Base-by-base conservation (phyloP, 2,329 filamentous ascomycete genomes). In the Exophiala oligosperma region DNA sequence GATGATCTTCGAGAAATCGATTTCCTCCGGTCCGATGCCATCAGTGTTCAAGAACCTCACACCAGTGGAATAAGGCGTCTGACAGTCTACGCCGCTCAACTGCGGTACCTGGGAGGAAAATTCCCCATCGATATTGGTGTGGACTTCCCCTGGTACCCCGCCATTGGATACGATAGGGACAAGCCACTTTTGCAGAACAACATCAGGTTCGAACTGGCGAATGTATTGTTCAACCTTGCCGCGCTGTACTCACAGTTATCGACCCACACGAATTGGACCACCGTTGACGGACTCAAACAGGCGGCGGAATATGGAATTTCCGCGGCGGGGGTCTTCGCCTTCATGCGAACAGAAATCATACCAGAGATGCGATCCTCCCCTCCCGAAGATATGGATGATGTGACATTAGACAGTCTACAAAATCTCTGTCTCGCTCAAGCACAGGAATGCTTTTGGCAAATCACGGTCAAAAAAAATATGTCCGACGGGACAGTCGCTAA, bases 401-500 rank as follows among this genome's bases (percentile, higher is more conserved):
- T 90, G 69, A 97, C 92, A 0, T 79, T 99, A 49, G 89, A 93
- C 67, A 91, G 90, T 52, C 76, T 97, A 47, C 84, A 90, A 66
- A 85, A 93, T 71, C 81, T 99, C 29, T 85, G 96, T 72, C 81
- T 99, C 8, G 93, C 92, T 1, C 92, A 99, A 72, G 92, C 89
- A 28, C 94, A 99, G 71, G 94, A 99, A 76, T 97, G 92, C 71
- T 97, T 94, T 74, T 99, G 94, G 94, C 89, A 94, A 67, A 97
- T 96, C 72, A 93, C 94, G 0, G 92, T 96, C 58, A 92, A 95
- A 78, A 93, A 97, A 71, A 87, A 88, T 24, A 86, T 96, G 76
- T 97, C 96, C 72, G 94, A 99, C 71, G 89, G 86, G 1, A 91
- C 89, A 0, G 96, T 99, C 61, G 90, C 94, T 2, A 94, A 95